Evolutionary conservation across 2,329 filamentous ascomycete species (phyloP).

Genomic region (Arthrobotrys musiformis): DNA sequence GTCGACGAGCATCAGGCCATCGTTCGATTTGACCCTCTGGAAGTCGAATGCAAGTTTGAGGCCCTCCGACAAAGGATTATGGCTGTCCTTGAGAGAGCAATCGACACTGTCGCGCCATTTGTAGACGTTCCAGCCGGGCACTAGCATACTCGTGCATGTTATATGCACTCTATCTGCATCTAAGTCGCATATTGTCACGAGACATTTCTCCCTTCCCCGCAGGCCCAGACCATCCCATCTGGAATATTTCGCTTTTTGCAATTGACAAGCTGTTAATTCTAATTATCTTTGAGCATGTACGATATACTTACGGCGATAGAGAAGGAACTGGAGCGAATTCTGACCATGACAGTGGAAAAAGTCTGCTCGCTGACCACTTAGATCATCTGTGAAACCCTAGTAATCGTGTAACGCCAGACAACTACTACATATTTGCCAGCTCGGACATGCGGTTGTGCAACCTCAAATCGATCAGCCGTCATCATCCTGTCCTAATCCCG

Average conservation of each 20-base stretch:
- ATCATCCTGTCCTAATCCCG: neutral
- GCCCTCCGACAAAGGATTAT: constrained; percentile 84
- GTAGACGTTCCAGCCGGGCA: constrained; percentile 53
- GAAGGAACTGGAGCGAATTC: constrained; percentile 15
- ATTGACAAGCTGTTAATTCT: neutral
- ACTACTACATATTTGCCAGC: constrained; percentile 2
- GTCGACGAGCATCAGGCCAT: constrained; percentile 88
- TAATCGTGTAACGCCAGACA: neutral
- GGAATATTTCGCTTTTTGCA: constrained; percentile 12
- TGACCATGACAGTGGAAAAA: neutral
- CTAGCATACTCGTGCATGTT: neutral
- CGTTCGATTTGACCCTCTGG: constrained; percentile 90
- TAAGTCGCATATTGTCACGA: constrained; percentile 5
- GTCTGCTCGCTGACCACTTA: neutral
- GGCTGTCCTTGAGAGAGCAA: constrained; percentile 87
- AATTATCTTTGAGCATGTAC: constrained; percentile 25
- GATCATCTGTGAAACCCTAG: neutral
- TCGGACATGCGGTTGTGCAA: constrained; percentile 5
- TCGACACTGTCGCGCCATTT: constrained; percentile 84
- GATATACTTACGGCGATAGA: constrained; percentile 32
- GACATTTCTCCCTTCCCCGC: neutral
- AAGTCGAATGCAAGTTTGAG: constrained; percentile 84
- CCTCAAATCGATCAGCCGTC: constrained; percentile 3
- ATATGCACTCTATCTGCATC: neutral
- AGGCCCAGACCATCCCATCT: neutral